A percentile compares a stretch with the other conserved stretches of the same genome.
Conservation (phyloP, 2,329 filamentous ascomycete genomes). For the Dryadomyces quercivorus region DNA sequence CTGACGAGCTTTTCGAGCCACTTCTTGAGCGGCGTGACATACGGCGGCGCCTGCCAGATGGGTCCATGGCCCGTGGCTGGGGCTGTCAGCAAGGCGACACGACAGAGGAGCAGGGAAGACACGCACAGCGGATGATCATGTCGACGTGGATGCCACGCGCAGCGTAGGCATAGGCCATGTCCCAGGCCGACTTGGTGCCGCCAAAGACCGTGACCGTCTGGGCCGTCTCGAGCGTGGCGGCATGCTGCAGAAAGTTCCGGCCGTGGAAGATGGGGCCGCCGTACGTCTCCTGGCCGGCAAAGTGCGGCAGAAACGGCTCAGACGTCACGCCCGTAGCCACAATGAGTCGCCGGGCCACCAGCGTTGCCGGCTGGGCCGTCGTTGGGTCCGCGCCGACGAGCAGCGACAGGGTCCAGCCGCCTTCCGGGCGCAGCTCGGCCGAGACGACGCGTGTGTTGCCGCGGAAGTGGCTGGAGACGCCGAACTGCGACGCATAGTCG, state of each 20-base stretch:
- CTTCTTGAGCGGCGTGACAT: conserved; percentile 55
- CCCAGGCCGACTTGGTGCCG: conserved; percentile 52
- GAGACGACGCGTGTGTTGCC: conserved; percentile 25
- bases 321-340: conserved; percentile 45
- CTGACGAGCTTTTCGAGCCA: conserved; percentile 57
- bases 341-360: conserved; percentile 34
- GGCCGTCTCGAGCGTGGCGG: conserved; percentile 26
- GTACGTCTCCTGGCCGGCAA: conserved; percentile 34
- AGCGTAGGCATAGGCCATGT: conserved; percentile 51
- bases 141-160: conserved; percentile 41
- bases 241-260: conserved; percentile 30
- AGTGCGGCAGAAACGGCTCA: conserved; percentile 31
- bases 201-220: conserved; percentile 44
- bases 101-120: too few relatives aligned
- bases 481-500: conserved; percentile 30
- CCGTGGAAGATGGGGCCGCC: conserved; percentile 35
- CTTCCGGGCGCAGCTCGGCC: conserved; percentile 28
- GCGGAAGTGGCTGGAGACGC: conserved; percentile 26
- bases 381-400: conserved; percentile 10
- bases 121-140: conserved; percentile 43
- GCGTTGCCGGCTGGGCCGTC: conserved; percentile 8
- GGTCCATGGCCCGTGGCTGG: conserved; percentile 40
- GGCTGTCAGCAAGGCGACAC: not conserved
- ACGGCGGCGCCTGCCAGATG: conserved; percentile 43
- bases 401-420: conserved; percentile 30